phyloP scores from a whole-genome alignment of 495 filamentous ascomycete genomes.

The Lindgomyces ingoldianus region DNA sequence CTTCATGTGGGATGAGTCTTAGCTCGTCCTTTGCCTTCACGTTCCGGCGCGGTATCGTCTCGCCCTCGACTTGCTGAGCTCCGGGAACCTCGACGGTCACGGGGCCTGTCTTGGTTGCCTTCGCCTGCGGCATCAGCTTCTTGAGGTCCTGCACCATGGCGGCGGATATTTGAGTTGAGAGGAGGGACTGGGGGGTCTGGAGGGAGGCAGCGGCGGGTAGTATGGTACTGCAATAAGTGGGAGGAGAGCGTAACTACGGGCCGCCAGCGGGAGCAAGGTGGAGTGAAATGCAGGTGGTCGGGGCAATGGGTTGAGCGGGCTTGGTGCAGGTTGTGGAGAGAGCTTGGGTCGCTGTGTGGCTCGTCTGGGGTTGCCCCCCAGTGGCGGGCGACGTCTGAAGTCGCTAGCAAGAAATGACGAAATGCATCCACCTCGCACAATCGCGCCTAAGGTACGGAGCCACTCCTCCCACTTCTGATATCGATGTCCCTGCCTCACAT shows the following conservation, averaged over 20 bases:
- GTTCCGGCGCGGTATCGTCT: slow-evolving; percentile 87
- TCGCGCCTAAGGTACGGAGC: no score
- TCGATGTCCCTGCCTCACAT: neutral
- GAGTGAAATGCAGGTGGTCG: neutral
- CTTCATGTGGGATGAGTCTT: slow-evolving; percentile 62
- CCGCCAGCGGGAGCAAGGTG: slow-evolving; percentile 29
- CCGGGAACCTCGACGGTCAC: slow-evolving; percentile 81
- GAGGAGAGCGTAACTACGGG: slow-evolving; percentile 7
- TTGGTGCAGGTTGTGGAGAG: neutral
- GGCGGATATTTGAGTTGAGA: neutral
- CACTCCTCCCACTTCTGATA: no score
- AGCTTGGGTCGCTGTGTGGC: slow-evolving; percentile 16
- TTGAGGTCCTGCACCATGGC: slow-evolving; percentile 45
- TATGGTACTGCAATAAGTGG: slow-evolving; percentile 18
- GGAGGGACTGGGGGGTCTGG: neutral
- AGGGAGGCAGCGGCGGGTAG: slow-evolving; percentile 10
- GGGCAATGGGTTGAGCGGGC: neutral
- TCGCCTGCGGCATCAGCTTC: slow-evolving; percentile 59
- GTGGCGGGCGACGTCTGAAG: neutral
- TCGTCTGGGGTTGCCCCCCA: slow-evolving; percentile 19
- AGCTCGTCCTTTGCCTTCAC: slow-evolving; percentile 71
- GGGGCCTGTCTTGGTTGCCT: slow-evolving; percentile 62
- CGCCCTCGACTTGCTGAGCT: slow-evolving; percentile 70
- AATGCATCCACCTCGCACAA: neutral
- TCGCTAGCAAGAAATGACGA: neutral